Evolutionary conservation across 225 moss, liverwort and hornwort species (phyloP), one percentile per base, ranked within the genome.

Genomic region (Pleurozium schreberi): DNA sequence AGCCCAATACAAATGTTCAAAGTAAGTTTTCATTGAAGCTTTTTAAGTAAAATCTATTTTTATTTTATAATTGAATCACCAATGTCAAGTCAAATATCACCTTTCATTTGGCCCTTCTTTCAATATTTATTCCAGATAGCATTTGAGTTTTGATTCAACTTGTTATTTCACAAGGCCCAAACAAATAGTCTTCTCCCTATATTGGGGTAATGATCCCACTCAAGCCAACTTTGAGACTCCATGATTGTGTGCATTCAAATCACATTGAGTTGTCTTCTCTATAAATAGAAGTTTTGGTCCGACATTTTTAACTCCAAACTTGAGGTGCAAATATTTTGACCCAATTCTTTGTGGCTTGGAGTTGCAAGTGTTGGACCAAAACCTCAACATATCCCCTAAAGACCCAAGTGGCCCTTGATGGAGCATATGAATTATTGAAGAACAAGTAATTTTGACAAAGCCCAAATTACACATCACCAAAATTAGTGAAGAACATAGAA

Each of bases 361-460:
- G 5, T 80, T n/a, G 26, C 12, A 58, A 28, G 11, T 7, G 1
- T 80, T 1, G 18, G 5, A 40, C 40, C 18, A 57, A 57, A 57
- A 26, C 40, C 4, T 58, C 25, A 40, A 58, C 3, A 18, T 12
- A 55, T 27, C 12, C 5, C 11, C 11, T 0, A 10, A 38, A 78
- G 15, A 78, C 10, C 11, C 26, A 78, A 55, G 5, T 26, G 7
- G 16, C 2, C 26, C 16, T 3, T 38, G 0, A 38, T 0, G 0
- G 7, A 26, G 6, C 17, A 78, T 16, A 16, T 11, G 7, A 55
- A 36, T n/a, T 7, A 21, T 31, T 69, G 13, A 14, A 28, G 14
- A 53, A 67, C 55, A 55, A n/a, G 2, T 40, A 68, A 30, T 40
- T 40, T 9, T 10, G 30, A 20, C 3, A 20, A 55, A 27, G 7